Conservation (phyloP, 306 rosid genomes). For the Quercus engelmannii region DNA sequence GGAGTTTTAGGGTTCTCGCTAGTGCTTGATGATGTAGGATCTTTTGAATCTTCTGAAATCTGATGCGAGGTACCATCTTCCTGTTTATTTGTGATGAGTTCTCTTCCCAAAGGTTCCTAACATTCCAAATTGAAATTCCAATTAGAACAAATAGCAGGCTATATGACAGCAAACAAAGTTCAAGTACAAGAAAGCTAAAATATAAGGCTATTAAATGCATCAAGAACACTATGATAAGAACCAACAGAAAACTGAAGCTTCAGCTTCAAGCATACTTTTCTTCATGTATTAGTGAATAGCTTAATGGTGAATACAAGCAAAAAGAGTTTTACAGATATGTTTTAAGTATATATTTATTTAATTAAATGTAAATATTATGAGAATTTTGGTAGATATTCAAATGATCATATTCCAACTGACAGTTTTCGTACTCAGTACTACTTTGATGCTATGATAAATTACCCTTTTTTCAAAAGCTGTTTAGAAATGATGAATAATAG, state of each 20-base stretch:
- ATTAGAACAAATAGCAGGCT: constrained; percentile 7
- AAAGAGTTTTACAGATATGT: background rate
- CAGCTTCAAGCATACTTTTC: background rate
- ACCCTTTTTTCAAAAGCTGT: accelerated
- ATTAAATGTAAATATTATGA: background rate
- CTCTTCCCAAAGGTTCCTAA: constrained; percentile 53
- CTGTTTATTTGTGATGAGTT: constrained; percentile 31
- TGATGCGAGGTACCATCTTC: constrained; percentile 36
- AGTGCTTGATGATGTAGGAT: constrained; percentile 36
- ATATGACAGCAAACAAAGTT: background rate
- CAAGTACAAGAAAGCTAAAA: constrained; percentile 2
- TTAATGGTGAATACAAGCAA: background rate
- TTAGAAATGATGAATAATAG: background rate
- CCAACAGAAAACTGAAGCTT: background rate
- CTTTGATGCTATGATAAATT: too few species aligned
- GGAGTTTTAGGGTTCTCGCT: constrained; percentile 48
- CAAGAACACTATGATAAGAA: background rate
- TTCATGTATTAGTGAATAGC: background rate
- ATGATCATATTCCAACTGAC: background rate
- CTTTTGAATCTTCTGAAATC: constrained; percentile 36
- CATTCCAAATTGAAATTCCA: constrained; percentile 18
- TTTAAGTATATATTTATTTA: background rate
- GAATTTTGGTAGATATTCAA: background rate
- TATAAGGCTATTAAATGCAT: background rate
- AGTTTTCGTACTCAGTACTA: too few species aligned